These are phyloP conservation scores for Dalechampia spathulata DNA, from an alignment of 441 rosid species.

Conservation along the genomic window DNA sequence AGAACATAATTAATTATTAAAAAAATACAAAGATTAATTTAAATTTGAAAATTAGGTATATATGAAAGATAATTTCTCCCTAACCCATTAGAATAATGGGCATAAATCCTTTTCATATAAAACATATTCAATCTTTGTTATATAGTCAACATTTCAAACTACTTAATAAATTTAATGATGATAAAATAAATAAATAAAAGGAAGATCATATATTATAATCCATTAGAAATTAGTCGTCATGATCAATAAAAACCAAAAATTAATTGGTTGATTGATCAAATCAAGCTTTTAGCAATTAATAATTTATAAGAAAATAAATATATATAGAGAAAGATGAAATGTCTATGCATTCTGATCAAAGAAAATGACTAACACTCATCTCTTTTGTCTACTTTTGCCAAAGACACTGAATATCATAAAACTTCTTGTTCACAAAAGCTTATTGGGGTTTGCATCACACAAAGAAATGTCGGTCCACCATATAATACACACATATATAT, in stretches of 20 bases:
- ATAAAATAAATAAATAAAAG: background rate
- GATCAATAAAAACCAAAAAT: background rate
- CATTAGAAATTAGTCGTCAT: background rate
- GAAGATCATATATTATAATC: no score
- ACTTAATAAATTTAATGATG: background rate
- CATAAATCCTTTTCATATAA: background rate
- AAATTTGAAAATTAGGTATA: constrained; percentile 7
- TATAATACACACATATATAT: no score
- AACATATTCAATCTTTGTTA: background rate
- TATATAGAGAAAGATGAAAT: background rate
- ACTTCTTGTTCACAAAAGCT: constrained; percentile 3
- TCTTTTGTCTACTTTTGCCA: constrained; percentile 3
- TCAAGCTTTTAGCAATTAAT: background rate
- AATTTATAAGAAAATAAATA: background rate
- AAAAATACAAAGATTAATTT: no score
- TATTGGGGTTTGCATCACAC: no score
- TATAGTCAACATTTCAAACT: background rate
- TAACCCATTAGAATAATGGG: background rate
- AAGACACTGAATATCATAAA: background rate
- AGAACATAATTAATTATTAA: no score
- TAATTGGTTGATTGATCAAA: constrained; percentile 1
- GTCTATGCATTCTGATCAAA: background rate
- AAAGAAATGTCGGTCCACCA: no score
- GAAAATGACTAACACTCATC: no score
- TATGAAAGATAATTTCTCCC: background rate